Base-by-base conservation (phyloP, 495 filamentous ascomycete species). In the Xylaria acuta region DNA sequence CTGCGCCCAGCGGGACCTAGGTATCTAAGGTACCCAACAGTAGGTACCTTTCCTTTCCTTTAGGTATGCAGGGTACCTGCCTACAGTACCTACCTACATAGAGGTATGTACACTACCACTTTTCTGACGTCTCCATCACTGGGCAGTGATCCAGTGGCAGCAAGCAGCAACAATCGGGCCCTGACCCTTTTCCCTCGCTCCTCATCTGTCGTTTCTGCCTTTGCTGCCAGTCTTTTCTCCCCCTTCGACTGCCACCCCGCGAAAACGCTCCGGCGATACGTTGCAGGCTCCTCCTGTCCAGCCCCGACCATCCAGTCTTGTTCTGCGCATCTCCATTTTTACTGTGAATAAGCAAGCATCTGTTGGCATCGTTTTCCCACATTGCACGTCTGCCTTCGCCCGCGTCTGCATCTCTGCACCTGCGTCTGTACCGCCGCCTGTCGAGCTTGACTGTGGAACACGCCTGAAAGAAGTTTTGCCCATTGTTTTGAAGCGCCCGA, bases 261-360 rank as follows among this genome's bases (percentile, higher is more conserved):
- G 70, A 67, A 70, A 71, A 71, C 51, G 43, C 41, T 60, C 64
- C 70, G 62, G 54, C 62, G 70, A 72, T 67, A 54, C 53, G 41
- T 54, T 40, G 51, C 49, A 65, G 59, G 62, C n/a, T 54, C 62
- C 51, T 43, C 25, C 53, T 41, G 53, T 69, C 66, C 66, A 60
- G 58, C 34, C 58, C 58, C 25, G 53, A 32, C 27, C n/a, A 25
- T 27, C 67, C 56, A 8, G 67, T 71, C 36, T 60, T 66, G 49
- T 58, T 38, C 70, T 59, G 70, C 70, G 70, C 62, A 67, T 64
- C 70, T 72, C 63, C 70, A 72, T 72, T 72, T 65, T 66, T 72
- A 72, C 70, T 9, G 62, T 53, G 70, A n/a, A 72, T 72, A 60
- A 60, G 58, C 58, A 72, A 72, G 62, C 62, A 66, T 67, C 43